phyloP scores from a whole-genome alignment of 2,329 filamentous ascomycete genomes.

The Didymellaceae sp. region DNA sequence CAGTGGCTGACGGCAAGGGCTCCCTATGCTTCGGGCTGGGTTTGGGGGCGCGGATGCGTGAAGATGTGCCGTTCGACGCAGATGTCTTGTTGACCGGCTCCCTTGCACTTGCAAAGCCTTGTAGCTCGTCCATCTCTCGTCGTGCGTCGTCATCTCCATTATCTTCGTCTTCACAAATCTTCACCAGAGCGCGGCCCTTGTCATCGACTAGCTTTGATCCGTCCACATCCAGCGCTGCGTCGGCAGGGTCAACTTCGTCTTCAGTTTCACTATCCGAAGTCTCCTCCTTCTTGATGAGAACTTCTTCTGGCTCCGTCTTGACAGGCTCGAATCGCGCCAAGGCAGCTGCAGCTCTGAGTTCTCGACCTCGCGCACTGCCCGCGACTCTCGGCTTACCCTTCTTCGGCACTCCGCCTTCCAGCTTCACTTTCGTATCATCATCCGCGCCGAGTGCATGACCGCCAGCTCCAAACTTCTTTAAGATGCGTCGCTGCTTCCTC shows the following conservation, averaged over 20 bases:
- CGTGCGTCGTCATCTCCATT: conserved; percentile 44
- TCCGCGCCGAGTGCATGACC: conserved; percentile 74
- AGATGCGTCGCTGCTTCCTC: conserved; percentile 72
- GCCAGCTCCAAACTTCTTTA: conserved; percentile 77
- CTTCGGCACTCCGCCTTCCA: conserved; percentile 70
- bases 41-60: neutral
- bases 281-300: conserved; percentile 45
- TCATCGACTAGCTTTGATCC: conserved; percentile 69
- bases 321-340: conserved; percentile 70
- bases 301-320: conserved; percentile 52
- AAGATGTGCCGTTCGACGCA: no score
- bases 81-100: neutral
- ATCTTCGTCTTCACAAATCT: conserved; percentile 75
- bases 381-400: conserved; percentile 75
- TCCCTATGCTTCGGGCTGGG: neutral
- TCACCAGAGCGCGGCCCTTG: conserved; percentile 70
- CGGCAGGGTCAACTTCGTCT: conserved; percentile 42
- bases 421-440: conserved; percentile 66
- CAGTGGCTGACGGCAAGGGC: neutral
- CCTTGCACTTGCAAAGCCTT: conserved; percentile 47
- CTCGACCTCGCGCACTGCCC: conserved; percentile 74
- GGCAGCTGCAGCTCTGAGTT: conserved; percentile 77
- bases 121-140: conserved; percentile 72
- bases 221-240: conserved; percentile 68
- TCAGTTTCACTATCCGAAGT: conserved; percentile 45